Conservation (phyloP, 768 basidiomycete genomes). For the Gyrodon lividus region DNA sequence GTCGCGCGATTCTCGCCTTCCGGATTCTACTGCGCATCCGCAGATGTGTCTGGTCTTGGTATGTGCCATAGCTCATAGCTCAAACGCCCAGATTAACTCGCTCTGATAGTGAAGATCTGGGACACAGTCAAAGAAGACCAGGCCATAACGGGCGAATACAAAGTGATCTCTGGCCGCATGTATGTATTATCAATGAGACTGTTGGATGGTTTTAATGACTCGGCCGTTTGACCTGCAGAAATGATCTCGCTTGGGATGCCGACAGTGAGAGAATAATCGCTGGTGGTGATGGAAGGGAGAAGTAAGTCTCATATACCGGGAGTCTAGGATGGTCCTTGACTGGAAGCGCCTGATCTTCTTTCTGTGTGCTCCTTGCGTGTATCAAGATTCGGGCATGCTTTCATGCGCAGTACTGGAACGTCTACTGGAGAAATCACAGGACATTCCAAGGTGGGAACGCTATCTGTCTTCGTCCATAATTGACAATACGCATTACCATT, state of each 20-base stretch:
- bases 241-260: conserved; percentile 95
- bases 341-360: background rate
- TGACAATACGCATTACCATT: background rate
- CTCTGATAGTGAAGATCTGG: conserved; percentile 79
- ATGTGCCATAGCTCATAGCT: conserved; percentile 13
- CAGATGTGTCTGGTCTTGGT: conserved; percentile 81
- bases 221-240: conserved; percentile 43
- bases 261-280: conserved; percentile 96
- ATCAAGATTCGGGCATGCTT: conserved; percentile 74
- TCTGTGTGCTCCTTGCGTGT: background rate
- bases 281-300: conserved; percentile 89
- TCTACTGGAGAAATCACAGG: conserved; percentile 88
- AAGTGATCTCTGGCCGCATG: conserved; percentile 71
- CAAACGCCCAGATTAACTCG: background rate
- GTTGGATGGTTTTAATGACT: background rate
- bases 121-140: conserved; percentile 87
- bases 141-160: conserved; percentile 77
- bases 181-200: conserved; percentile 28
- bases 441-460: conserved; percentile 70
- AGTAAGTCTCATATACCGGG: conserved; percentile 40
- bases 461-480: background rate
- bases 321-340: background rate
- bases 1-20: conserved; percentile 91
- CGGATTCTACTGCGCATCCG: conserved; percentile 94
- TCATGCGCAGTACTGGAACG: conserved; percentile 80